A percentile compares a stretch with the other conserved stretches of the same genome.
These are phyloP conservation scores for Aspergillus quadricinctus DNA, from an alignment of 2,329 filamentous ascomycete species.

Conservation along the genomic window DNA sequence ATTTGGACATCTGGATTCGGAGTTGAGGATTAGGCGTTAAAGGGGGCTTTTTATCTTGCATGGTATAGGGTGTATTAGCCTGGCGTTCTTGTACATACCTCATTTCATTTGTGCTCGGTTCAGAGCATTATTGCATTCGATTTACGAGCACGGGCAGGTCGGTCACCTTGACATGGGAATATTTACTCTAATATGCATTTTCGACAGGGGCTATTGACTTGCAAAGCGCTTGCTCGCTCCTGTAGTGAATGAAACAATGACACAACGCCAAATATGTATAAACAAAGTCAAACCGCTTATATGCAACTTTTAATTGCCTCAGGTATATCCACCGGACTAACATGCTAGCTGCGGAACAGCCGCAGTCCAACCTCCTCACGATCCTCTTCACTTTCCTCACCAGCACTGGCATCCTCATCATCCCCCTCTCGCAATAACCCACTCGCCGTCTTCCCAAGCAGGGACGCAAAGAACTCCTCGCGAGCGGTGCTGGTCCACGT, in stretches of 20 bases:
- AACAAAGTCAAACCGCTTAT: neutral
- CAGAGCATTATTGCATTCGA: too few relatives aligned
- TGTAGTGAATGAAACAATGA: neutral
- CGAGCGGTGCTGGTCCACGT: constrained; percentile 76
- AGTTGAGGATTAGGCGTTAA: neutral
- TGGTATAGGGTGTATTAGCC: neutral
- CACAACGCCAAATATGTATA: neutral
- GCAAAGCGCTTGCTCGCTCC: neutral
- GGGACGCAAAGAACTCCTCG: constrained; percentile 68
- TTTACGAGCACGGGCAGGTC: neutral
- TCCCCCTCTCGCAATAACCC: constrained; percentile 59
- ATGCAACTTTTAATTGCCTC: neutral
- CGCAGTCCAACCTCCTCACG: constrained; percentile 30
- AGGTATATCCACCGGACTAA: neutral
- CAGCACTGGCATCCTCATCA: constrained; percentile 44
- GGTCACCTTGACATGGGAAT: neutral
- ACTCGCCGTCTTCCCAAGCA: constrained; percentile 63
- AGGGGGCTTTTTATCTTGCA: neutral
- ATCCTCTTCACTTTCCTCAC: constrained; percentile 26
- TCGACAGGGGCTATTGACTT: neutral
- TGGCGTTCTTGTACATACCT: neutral
- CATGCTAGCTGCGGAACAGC: constrained; percentile 27
- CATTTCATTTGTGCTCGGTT: too few relatives aligned
- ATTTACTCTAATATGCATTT: neutral
- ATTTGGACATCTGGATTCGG: neutral